Evolutionary conservation across 2,329 filamentous ascomycete genomes (phyloP), one percentile per base, ranked within the genome.

Genomic region (Diaporthe ampelina): DNA sequence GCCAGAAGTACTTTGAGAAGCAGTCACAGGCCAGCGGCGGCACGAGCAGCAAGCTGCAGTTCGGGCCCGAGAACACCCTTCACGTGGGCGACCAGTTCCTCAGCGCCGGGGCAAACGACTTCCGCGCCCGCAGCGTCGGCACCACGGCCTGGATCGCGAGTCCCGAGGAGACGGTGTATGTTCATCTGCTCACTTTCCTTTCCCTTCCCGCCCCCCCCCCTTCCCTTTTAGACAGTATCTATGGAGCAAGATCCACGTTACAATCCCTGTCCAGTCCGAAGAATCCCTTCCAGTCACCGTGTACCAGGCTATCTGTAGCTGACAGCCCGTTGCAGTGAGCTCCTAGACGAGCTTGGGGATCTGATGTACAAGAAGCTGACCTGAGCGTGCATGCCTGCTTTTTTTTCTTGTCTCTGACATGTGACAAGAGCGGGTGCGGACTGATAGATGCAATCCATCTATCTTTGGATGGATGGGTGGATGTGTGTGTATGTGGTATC

Each of bases 81-180:
- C 97, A 99, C 84, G 94, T 99, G 6, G 97, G 97, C 19, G 97
- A 99, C 84, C 97, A 99, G 85, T 99, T 99, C 83, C 85, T 99
- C 76, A 97, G 94, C 76, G 96, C 96, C 4, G 95, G 95, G 0
- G 95, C 95, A 21, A 99, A 99, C 84, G 97, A 99, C 84, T 99
- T 98, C 87, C 98, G 98, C 86, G 94, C 96, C 10, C 89, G 96
- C 40, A 90, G 95, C 79, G 95, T 97, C 26, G 97, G 94, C 45
- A 98, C 96, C 0, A 98, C 97, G 29, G 95, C 96, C 1, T 99
- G 97, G 97, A 97, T 99, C 78, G 96, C 97, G 1, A 98, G 91
- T 81, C 97, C 97, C 0, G 88, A 89, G 0, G 97, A 99, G 87
- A 99, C 97, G 40, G 94, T 98, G 52, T 67, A 52, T 15, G 63